phyloP scores from a whole-genome alignment of 179 eudicot species.

The Gypsophila paniculata region DNA sequence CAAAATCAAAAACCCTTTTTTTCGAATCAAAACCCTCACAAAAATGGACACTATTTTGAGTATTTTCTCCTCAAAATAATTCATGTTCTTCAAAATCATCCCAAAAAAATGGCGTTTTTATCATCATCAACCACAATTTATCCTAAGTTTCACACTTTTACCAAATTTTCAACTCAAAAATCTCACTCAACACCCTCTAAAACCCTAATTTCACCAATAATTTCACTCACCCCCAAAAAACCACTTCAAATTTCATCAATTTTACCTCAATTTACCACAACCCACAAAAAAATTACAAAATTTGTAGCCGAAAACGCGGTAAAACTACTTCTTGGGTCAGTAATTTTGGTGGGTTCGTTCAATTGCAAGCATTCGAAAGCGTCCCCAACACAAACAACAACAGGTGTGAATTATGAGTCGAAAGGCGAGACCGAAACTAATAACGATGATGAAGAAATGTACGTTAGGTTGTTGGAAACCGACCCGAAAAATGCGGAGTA shows the following conservation, averaged over 20 bases:
- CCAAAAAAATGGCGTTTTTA: slow-evolving; percentile 17
- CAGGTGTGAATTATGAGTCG: slow-evolving; percentile 28
- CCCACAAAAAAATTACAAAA: slow-evolving; percentile 32
- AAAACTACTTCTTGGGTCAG: slow-evolving; percentile 56
- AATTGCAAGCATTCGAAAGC: slow-evolving; percentile 39
- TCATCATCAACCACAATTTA: slow-evolving; percentile 15
- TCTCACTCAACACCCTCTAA: neutral
- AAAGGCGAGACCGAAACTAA: slow-evolving; percentile 23
- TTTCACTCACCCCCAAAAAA: neutral
- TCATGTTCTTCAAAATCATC: neutral
- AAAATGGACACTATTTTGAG: too few species aligned
- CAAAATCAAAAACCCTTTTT: neutral
- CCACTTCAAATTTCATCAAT: slow-evolving; percentile 8
- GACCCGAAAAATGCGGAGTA: slow-evolving; percentile 65
- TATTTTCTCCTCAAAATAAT: neutral
- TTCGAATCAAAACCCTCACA: neutral
- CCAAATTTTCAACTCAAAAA: neutral
- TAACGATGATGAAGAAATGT: slow-evolving; percentile 52
- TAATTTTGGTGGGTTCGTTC: slow-evolving; percentile 49
- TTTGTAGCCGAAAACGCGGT: slow-evolving; percentile 37
- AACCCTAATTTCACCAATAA: too few species aligned
- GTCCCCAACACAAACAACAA: slow-evolving; percentile 27
- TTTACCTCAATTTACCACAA: slow-evolving; percentile 12
- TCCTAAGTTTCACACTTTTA: slow-evolving; percentile 7
- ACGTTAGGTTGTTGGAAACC: slow-evolving; percentile 47